Evolutionary conservation across 805 yeast species (phyloP), one percentile per base, ranked within the genome.

Genomic region (Yarrowia yakushimensis): DNA sequence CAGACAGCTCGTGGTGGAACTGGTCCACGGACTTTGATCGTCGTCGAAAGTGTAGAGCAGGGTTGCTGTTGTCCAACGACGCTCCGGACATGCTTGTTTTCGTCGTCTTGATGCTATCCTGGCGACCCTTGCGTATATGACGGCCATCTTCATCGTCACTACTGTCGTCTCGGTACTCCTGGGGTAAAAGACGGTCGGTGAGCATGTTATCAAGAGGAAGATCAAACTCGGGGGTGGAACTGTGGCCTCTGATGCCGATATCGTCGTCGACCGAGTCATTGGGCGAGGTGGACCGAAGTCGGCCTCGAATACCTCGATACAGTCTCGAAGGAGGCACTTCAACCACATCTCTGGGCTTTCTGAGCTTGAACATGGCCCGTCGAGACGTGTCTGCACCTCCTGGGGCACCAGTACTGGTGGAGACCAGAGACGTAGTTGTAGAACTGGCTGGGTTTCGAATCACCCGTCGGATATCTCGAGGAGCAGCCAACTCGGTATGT

Each of bases 1-100:
- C 48, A 28, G 48, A 39, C 36, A 55, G 61, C 37, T 55, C 61
- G 30, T 55, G 61, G 11, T 39, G 48, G n/a, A 55, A 55, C 61
- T 55, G 61, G 17, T 55, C 61, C 4, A 55, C 61, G 2, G 61
- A 55, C 30, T 55, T 55, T 15, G 61, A 55, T 11, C 61, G 28
- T 15, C 37, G 36, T 39, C 61, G 12, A 48, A 55, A 55, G 12
- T 39, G 48, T 3, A 45, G 36, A 18, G 52, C 46, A 39, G 36
- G 48, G 39, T 41, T 39, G 61, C 27, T 22, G 30, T 37, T 55
- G 37, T 41, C 48, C 3, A 41, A 18, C 6, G 48, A 39, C 2
- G 61, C n/a, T 1, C 20, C n/a, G 0, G 61, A 55, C 6, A 10
- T 12, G 36, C 18, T 55, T 2, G 61, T 55, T 13, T 41, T 37